Base-by-base conservation (phyloP, 306 rosid species). In the Prunus armeniaca region DNA sequence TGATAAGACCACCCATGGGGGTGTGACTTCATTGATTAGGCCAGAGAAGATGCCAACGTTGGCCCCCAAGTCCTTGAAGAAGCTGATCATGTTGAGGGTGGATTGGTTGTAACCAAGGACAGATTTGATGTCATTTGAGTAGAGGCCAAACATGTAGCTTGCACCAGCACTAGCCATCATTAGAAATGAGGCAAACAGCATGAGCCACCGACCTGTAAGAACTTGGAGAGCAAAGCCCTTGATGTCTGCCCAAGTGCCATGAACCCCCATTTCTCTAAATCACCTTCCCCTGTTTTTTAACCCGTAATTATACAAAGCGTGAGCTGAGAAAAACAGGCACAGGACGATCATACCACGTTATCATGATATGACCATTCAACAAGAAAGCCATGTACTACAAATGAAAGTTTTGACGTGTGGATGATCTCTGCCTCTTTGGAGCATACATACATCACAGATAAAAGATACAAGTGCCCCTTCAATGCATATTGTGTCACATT, bases 21-120 rank as follows among this genome's bases (percentile, higher is more conserved):
- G 75, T 3, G 74, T 65, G 27, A 81, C 18, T 63, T 81, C 81
- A 34, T 76, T 76, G 69, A 81, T 55, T 2, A 76, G 75, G 18
- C 74, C 75, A 3, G 77, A 62, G n/a, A 63, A 9, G 41, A 81
- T 12, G 18, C 80, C 80, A 1, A 81, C 14, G 76, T 75, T 71
- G 45, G 73, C 77, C 0, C 77, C 84, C 22, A 81, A 28, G 78
- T 81, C 85, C 65, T 76, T 81, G 79, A 65, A 81, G 78, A 81
- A 76, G 50, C 78, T 49, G 57, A 81, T 18, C 10, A 72, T 24
- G 15, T 76, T 81, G 38, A 81, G 65, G 2, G 81, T 77, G n/a
- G 79, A 71, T 38, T 81, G 81, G 65, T 54, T 76, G 27, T 77
- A 81, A 8, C 81, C 85, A 22, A 81, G 60, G 15, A 45, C 43